A percentile compares a stretch with the other conserved stretches of the same genome.
phyloP scores from a whole-genome alignment of 306 rosid species.

The Trichosanthes cucumerina region DNA sequence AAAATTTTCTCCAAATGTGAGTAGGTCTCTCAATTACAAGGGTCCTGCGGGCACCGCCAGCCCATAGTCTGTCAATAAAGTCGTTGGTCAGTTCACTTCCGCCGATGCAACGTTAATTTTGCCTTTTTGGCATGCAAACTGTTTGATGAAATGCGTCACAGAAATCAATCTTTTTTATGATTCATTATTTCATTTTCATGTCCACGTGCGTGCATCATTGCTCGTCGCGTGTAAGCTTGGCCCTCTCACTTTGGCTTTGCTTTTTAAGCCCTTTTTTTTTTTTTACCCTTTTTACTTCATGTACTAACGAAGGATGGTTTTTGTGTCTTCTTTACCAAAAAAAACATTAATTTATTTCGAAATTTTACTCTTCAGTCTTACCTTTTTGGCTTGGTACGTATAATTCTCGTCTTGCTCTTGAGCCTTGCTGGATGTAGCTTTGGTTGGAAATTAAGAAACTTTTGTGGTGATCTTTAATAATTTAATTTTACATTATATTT shows the following conservation, averaged over 20 bases:
- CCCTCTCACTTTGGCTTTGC: neutral
- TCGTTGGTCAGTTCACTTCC: neutral
- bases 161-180: neutral
- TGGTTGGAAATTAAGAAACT: too few species aligned
- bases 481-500: too few species aligned
- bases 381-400: neutral
- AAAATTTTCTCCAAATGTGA: too few species aligned
- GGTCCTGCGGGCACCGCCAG: neutral
- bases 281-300: neutral
- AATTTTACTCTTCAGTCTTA: too few species aligned
- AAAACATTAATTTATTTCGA: neutral
- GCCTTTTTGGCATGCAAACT: neutral
- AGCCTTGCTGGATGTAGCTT: too few species aligned
- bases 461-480: too few species aligned
- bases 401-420: neutral
- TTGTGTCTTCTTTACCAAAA: neutral
- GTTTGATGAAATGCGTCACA: neutral
- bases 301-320: neutral
- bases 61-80: neutral
- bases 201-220: constrained; percentile 9
- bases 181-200: neutral
- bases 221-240: neutral
- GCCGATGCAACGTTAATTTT: neutral
- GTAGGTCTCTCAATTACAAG: neutral
- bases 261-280: neutral